Percentiles rank a stretch among this genome's conserved stretches.
Conservation (phyloP, 2,329 filamentous ascomycete genomes). For the Penicillium sp. region DNA sequence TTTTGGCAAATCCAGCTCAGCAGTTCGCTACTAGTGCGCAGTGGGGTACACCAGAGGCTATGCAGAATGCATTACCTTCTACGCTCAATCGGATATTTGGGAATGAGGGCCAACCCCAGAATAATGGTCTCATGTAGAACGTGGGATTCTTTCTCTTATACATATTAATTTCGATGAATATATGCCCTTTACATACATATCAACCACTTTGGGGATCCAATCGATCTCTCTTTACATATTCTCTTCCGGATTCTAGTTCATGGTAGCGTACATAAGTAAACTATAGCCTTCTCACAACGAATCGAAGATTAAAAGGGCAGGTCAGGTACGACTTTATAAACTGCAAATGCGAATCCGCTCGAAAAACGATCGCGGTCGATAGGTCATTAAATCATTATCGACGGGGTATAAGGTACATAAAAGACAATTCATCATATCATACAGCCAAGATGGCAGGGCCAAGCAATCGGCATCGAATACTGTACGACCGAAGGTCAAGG, state of each 20-base stretch:
- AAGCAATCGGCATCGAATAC: neutral
- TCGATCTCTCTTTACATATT: no score
- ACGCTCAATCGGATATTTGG: slow-evolving; percentile 9
- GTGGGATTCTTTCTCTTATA: neutral
- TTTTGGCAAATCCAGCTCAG: neutral
- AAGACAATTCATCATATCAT: slow-evolving; percentile 14
- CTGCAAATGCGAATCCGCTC: neutral
- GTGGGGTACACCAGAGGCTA: neutral
- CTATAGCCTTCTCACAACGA: slow-evolving; percentile 18
- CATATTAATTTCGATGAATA: neutral
- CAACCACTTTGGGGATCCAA: no score
- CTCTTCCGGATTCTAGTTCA: no score
- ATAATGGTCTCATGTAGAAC: slow-evolving; percentile 3
- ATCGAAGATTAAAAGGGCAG: slow-evolving; percentile 19
- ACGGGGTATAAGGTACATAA: slow-evolving; percentile 16
- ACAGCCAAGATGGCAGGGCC: neutral
- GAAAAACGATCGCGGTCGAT: neutral
- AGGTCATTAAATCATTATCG: slow-evolving; percentile 6
- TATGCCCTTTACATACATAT: neutral
- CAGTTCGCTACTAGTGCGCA: slow-evolving; percentile 4
- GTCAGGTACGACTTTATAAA: neutral
- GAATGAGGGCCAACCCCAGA: neutral
- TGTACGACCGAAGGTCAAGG: neutral
- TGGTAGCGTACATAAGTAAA: no score
- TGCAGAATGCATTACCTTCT: slow-evolving; percentile 2